phyloP scores from a whole-genome alignment of 192 early-diverging fungal species.

The Endogone sp. region DNA sequence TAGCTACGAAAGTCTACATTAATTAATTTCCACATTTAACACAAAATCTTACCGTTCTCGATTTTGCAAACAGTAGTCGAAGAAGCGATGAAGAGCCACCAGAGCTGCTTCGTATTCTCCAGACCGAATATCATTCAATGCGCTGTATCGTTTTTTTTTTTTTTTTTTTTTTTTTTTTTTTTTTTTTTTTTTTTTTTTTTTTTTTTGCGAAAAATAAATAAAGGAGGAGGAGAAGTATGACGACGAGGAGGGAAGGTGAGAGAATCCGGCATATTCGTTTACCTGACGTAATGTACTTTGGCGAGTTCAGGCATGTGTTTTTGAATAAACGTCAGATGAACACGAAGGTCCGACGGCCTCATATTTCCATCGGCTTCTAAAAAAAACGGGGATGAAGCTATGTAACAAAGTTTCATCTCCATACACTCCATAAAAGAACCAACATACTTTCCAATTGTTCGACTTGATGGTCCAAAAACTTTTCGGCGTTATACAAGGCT shows the following conservation, averaged over 20 bases:
- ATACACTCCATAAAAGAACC: too few relatives aligned
- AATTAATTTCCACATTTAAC: too few relatives aligned
- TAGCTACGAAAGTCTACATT: too few relatives aligned
- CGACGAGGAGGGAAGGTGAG: background rate
- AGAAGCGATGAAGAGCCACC: conserved; percentile 33
- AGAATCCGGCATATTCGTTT: background rate
- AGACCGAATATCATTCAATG: conserved; percentile 30
- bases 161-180: too few relatives aligned
- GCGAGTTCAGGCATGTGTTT: conserved; percentile 28
- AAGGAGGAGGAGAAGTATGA: background rate
- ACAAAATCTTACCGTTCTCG: conserved; percentile 15
- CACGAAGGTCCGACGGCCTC: conserved; percentile 23
- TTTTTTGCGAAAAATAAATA: background rate
- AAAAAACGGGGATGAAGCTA: background rate
- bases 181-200: too few relatives aligned
- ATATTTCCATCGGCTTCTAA: conserved; percentile 14
- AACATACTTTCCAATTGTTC: conserved; percentile 6
- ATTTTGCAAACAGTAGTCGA: conserved; percentile 31
- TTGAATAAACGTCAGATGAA: conserved; percentile 27
- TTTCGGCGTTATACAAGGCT: conserved; percentile 10
- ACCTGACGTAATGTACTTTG: conserved; percentile 37
- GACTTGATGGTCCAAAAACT: conserved; percentile 13
- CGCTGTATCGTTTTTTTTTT: conserved; percentile 12
- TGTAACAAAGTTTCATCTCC: background rate
- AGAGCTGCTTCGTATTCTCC: conserved; percentile 36